Percentiles rank a stretch among this genome's conserved stretches.
These are phyloP conservation scores for Farysia itapuensis DNA, from an alignment of 1,284 basidiomycete genomes.

Conservation along the genomic window DNA sequence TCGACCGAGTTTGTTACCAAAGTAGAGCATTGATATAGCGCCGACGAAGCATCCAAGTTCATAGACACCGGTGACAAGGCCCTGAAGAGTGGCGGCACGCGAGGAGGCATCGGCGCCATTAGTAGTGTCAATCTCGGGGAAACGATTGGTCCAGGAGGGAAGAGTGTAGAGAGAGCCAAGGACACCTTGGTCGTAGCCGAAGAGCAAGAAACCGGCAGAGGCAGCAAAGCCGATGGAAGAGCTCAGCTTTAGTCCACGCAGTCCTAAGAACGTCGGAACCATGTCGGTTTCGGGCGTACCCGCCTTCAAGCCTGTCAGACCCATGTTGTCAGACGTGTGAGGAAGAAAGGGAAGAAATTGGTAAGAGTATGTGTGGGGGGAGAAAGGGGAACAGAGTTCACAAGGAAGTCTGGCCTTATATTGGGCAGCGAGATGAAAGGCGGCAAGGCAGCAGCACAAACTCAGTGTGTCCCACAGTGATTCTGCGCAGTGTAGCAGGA, in stretches of 20 bases:
- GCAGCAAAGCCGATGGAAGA: slow-evolving; percentile 51
- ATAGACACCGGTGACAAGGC: slow-evolving; percentile 54
- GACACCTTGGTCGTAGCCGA: slow-evolving; percentile 58
- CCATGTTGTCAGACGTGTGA: slow-evolving; percentile 8
- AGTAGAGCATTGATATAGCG: slow-evolving; percentile 51
- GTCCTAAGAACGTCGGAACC: slow-evolving; percentile 44
- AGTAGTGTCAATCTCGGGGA: slow-evolving; percentile 49
- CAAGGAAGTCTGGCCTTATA: too few species aligned
- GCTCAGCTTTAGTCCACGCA: slow-evolving; percentile 41
- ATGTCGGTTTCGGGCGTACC: slow-evolving; percentile 31
- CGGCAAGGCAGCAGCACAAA: too few species aligned
- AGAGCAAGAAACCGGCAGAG: slow-evolving; percentile 55
- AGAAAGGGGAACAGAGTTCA: background rate
- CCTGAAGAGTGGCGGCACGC: slow-evolving; percentile 41
- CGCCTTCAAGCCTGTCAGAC: slow-evolving; percentile 16
- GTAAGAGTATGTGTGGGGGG: background rate
- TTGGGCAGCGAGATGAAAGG: too few species aligned
- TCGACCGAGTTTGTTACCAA: slow-evolving; percentile 53
- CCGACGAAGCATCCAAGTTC: slow-evolving; percentile 55
- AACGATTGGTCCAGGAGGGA: slow-evolving; percentile 37
- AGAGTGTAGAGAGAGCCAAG: slow-evolving; percentile 55
- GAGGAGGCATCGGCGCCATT: slow-evolving; percentile 11
- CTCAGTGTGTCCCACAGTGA: too few species aligned
- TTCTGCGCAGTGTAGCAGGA: too few species aligned
- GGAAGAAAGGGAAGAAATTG: background rate